phyloP scores from a whole-genome alignment of 768 basidiomycete species.

The Exsudoporus frostii region DNA sequence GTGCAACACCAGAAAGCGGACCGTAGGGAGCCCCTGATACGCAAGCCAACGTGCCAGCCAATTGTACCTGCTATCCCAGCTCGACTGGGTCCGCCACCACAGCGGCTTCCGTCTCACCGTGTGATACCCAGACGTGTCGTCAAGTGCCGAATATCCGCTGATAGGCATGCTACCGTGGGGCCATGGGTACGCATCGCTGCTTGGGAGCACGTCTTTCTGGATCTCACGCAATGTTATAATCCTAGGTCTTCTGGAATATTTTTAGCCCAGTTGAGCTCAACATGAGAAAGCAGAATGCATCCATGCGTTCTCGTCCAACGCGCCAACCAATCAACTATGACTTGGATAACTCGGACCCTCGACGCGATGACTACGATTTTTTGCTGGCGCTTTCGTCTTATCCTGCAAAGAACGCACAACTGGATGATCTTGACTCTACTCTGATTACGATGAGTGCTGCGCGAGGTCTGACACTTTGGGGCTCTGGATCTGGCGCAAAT shows the following conservation, averaged over 20 bases:
- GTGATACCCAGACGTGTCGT: slow-evolving; percentile 42
- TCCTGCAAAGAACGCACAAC: slow-evolving; percentile 38
- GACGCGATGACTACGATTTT: slow-evolving; percentile 52
- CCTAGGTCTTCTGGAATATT: slow-evolving; percentile 47
- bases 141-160: slow-evolving; percentile 45
- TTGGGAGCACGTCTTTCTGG: background rate
- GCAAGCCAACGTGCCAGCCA: slow-evolving; percentile 34
- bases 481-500: slow-evolving; percentile 7
- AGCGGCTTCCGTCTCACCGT: slow-evolving; percentile 48
- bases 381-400: slow-evolving; percentile 40
- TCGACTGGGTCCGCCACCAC: slow-evolving; percentile 39
- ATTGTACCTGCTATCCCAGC: slow-evolving; percentile 30
- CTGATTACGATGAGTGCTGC: slow-evolving; percentile 45
- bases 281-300: slow-evolving; percentile 42
- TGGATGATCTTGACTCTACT: slow-evolving; percentile 48
- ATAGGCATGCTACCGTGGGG: slow-evolving; percentile 49
- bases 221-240: slow-evolving; percentile 3
- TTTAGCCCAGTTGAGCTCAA: slow-evolving; percentile 35
- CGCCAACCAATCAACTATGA: slow-evolving; percentile 16
- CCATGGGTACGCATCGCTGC: slow-evolving; percentile 46
- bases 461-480: slow-evolving; percentile 52
- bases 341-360: slow-evolving; percentile 14
- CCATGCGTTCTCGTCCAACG: slow-evolving; percentile 33
- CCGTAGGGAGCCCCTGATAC: slow-evolving; percentile 6
- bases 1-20: slow-evolving; percentile 35